Conservation (phyloP, 257 asterid species). For the Parsonsia alboflavescens region DNA sequence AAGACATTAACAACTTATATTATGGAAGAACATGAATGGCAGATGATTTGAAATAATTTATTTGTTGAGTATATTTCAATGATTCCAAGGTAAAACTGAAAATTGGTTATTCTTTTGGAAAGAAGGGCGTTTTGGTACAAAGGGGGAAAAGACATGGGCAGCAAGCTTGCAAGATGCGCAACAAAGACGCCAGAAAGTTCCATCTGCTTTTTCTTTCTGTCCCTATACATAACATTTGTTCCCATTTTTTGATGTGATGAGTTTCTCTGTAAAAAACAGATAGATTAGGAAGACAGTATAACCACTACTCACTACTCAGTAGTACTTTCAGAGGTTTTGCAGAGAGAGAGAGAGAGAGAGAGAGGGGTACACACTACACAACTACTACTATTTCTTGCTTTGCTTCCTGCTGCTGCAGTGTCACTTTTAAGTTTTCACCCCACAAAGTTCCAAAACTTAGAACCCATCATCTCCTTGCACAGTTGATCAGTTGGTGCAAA, state of each 20-base stretch:
- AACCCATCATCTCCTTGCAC: slow-evolving; percentile 3
- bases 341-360: not conserved
- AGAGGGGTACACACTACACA: not conserved
- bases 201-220: slow-evolving; percentile 7
- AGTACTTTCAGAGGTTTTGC: not conserved
- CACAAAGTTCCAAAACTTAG: not conserved
- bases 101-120: not conserved
- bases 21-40: no score
- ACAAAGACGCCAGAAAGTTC: slow-evolving; percentile 3
- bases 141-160: not conserved
- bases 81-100: no score
- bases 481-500: not conserved
- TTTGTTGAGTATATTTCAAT: no score
- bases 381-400: not conserved
- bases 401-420: not conserved
- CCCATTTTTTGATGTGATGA: slow-evolving; percentile 2
- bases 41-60: no score
- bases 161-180: slow-evolving; percentile 10
- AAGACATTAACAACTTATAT: no score
- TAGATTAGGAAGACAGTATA: slow-evolving; percentile 11
- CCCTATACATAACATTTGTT: slow-evolving; percentile 2
- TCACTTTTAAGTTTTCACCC: not conserved
- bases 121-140: slow-evolving; percentile 2
- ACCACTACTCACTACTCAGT: not conserved
- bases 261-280: slow-evolving; percentile 17